Evolutionary conservation across 805 yeast genomes (phyloP).

Genomic region (Sugiyamaella mastotermitis): DNA sequence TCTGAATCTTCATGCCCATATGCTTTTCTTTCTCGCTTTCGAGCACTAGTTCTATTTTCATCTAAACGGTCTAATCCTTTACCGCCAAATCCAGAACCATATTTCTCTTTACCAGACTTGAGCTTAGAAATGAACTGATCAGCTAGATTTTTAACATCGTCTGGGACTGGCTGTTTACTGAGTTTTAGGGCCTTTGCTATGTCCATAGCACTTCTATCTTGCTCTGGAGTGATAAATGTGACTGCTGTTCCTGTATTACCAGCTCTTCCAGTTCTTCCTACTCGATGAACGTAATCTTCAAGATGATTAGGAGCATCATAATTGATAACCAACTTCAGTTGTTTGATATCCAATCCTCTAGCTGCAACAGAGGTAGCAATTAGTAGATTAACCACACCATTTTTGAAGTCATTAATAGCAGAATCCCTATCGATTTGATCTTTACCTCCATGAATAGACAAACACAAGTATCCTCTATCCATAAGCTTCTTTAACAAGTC

Average conservation of each 20-base stretch:
- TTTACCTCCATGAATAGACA: conserved; percentile 87
- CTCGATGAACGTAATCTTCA: conserved; percentile 95
- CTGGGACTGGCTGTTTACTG: conserved; percentile 51
- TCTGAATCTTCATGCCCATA: conserved; percentile 36
- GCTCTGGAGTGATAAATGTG: conserved; percentile 59
- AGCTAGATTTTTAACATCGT: conserved; percentile 45
- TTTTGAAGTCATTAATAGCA: conserved; percentile 64
- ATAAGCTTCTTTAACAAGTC: conserved; percentile 48
- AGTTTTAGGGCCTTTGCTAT: conserved; percentile 61
- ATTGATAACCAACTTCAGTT: conserved; percentile 72
- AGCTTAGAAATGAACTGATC: conserved; percentile 52
- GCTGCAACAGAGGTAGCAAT: conserved; percentile 95
- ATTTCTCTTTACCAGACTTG: conserved; percentile 58
- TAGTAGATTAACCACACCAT: conserved; percentile 51
- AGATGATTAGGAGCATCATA: conserved; percentile 78
- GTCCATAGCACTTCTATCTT: conserved; percentile 61
- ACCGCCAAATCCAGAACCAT: conserved; percentile 85
- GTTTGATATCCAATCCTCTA: conserved; percentile 90
- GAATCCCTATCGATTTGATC: conserved; percentile 76
- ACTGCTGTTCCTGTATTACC: conserved; percentile 70
- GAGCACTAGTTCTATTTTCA: conserved; percentile 46
- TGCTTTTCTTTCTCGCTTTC: conserved; percentile 44
- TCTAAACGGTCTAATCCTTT: conserved; percentile 80
- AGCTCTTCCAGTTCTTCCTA: conserved; percentile 95
- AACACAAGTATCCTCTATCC: conserved; percentile 49